phyloP scores from a whole-genome alignment of 352 stramenopile genomes.

The Globisporangium lucens region DNA sequence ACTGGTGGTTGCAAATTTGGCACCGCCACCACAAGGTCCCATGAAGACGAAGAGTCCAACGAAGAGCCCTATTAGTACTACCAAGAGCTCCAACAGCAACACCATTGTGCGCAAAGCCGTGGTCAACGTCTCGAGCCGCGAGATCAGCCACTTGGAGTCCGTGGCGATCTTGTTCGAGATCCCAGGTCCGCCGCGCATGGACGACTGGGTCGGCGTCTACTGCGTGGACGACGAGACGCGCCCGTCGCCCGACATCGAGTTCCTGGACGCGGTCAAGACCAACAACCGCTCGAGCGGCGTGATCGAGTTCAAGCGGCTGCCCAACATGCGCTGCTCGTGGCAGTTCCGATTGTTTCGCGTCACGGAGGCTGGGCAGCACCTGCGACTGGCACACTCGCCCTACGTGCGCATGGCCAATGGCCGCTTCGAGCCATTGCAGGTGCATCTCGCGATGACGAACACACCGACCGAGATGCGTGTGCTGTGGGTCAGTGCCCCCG shows the following conservation, averaged over 20 bases:
- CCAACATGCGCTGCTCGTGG: slow-evolving; percentile 37
- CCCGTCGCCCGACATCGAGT: background rate
- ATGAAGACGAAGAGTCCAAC: background rate
- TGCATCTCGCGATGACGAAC: slow-evolving; percentile 23
- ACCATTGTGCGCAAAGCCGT: background rate
- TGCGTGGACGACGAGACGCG: slow-evolving; percentile 17
- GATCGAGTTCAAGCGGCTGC: slow-evolving; percentile 18
- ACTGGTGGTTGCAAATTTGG: background rate
- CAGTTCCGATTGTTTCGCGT: slow-evolving; percentile 29
- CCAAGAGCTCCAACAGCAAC: background rate
- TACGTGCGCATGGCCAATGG: slow-evolving; percentile 20
- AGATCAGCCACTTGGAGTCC: slow-evolving; percentile 9
- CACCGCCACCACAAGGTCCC: background rate
- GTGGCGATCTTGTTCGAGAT: slow-evolving; percentile 1
- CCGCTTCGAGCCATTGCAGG: slow-evolving; percentile 22
- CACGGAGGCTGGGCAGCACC: slow-evolving; percentile 7
- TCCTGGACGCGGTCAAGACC: slow-evolving; percentile 4
- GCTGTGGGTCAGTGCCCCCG: background rate
- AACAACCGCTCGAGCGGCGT: background rate
- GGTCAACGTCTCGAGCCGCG: slow-evolving; percentile 5
- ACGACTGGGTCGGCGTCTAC: slow-evolving; percentile 22
- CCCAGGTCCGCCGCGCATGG: background rate
- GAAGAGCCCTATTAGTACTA: background rate
- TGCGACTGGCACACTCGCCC: slow-evolving; percentile 14
- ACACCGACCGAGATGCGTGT: background rate